Evolutionary conservation across 306 rosid species (phyloP), one percentile per base, ranked within the genome.

Genomic region (Arachis hypogaea): DNA sequence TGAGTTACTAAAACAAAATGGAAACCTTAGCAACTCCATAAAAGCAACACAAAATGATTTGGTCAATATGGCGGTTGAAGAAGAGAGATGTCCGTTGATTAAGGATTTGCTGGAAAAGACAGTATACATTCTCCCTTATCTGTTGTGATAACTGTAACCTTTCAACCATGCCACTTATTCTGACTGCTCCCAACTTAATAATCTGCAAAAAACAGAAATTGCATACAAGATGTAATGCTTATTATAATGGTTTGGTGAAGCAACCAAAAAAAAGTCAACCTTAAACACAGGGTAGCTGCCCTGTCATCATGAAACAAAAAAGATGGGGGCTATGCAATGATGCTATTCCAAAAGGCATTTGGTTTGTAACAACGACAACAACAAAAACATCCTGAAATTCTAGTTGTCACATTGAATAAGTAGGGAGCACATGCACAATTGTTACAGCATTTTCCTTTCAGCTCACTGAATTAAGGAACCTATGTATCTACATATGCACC

Each of bases 161-260:
- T 88, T 95, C 99, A 68, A 95, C 96, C 96, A 95, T 95, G 73
- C 98, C 97, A 68, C 80, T 92, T 73, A 95, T 86, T 92, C 99
- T 88, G 78, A 95, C 99, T 42, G 99, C 99, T 42, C 97, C 99
- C 91, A 95, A 80, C 88, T 92, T 95, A 52, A 73, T 66, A 64
- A 95, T 90, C 99, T 95, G 68, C 59, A 43, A 78, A 36, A 75
- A n/a, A 80, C 58, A 71, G 74, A 57, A 57, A 75, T 44, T n/a
- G 30, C 43, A 86, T 8, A 71, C 50, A 67, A 69, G 60, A 50
- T 68, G 45, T 61, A 59, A 49, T 52, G 57, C 74, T 75, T 80
- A 73, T 38, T 80, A 73, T 38, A 71, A 7, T 61, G 61, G 61
- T 47, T 7, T 52, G 18, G 54, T 64, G 47, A 66, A 59, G 43